A percentile compares a stretch with the other conserved stretches of the same genome.
Evolutionary conservation across 495 filamentous ascomycete species (phyloP).

Genomic region (Usnea hakonensis): DNA sequence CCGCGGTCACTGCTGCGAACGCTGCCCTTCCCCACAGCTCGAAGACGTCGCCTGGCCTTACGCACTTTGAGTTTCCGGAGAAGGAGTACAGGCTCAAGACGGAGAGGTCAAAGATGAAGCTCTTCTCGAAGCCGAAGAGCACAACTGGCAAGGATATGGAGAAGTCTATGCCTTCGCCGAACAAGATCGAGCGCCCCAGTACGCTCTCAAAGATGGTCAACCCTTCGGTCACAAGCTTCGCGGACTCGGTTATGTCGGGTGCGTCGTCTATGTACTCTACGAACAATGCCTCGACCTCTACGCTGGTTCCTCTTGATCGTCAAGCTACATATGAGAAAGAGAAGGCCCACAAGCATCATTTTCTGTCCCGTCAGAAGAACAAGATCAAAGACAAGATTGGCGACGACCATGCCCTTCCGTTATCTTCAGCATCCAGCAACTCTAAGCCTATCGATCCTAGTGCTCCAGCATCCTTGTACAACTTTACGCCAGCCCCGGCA

Average conservation of each 20-base stretch:
- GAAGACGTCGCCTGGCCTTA: conserved; percentile 41
- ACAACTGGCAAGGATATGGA: conserved; percentile 57
- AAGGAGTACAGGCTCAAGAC: conserved; percentile 60
- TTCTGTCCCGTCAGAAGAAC: conserved; percentile 84
- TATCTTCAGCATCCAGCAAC: conserved; percentile 87
- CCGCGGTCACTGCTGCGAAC: conserved; percentile 77
- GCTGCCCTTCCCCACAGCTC: conserved; percentile 69
- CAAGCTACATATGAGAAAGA: conserved; percentile 39
- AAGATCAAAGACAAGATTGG: conserved; percentile 67
- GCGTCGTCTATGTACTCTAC: conserved; percentile 71
- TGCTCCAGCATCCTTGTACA: conserved; percentile 81
- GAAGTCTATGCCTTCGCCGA: conserved; percentile 71
- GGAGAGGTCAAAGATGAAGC: conserved; percentile 83
- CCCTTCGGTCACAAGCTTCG: conserved; percentile 68
- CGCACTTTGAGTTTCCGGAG: conserved; percentile 33
- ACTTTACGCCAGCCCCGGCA: conserved; percentile 65
- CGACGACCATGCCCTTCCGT: conserved; percentile 69
- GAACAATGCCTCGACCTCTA: conserved; percentile 76
- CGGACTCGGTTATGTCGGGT: conserved; percentile 52
- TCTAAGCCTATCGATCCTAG: conserved; percentile 77
- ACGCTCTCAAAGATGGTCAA: conserved; percentile 57
- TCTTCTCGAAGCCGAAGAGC: conserved; percentile 80
- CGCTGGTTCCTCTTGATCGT: conserved; percentile 50
- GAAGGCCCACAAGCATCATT: conserved; percentile 64
- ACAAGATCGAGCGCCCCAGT: conserved; percentile 60